Base-by-base conservation (phyloP, 768 basidiomycete species). In the Leccinum subgranulosum region DNA sequence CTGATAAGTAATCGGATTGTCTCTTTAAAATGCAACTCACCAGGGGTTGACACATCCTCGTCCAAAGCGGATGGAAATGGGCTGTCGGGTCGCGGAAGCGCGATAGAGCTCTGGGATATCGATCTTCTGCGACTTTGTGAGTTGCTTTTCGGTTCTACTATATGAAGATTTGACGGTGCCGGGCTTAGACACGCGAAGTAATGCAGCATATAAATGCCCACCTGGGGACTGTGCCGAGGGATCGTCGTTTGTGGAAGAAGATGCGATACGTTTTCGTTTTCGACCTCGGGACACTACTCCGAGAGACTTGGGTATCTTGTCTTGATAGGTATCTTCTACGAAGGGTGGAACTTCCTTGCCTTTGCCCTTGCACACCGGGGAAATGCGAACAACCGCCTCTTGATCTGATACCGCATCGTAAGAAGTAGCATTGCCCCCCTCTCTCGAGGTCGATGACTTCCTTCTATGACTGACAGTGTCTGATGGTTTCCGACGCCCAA, bases 231-330 rank as follows among this genome's bases (percentile, higher is more conserved):
- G 56, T 56, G 43, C 19, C 31, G 52, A 56, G 41, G 51, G 50
- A 43, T 43, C 33, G n/a, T 28, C 28, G 11, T 10, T 58, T 27
- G 54, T 31, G 9, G 68, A 29, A n/a, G 68, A 64, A 4, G 69
- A 66, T 33, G 49, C 15, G 21, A 61, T 57, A 12, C 68, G 64
- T 58, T 68, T 63, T 67, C 72, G 66, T 57, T 65, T 63, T 47
- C 59, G 54, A 55, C 64, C 56, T 28, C 51, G 56, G n/a, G 63
- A 33, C 19, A 17, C 53, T 34, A 47, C 34, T 53, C 55, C 60
- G 4, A 53, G 51, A 28, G 65, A 39, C 54, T 61, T 62, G 36
- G 53, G 61, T 34, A 53, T 62, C 58, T 51, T 58, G 39, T 56
- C 61, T 41, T 28, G 55, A 47, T 2, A 21, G 17, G 1, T 19